These are phyloP conservation scores for Ulota crispa DNA, from an alignment of 225 moss, liverwort and hornwort genomes.

Conservation along the genomic window DNA sequence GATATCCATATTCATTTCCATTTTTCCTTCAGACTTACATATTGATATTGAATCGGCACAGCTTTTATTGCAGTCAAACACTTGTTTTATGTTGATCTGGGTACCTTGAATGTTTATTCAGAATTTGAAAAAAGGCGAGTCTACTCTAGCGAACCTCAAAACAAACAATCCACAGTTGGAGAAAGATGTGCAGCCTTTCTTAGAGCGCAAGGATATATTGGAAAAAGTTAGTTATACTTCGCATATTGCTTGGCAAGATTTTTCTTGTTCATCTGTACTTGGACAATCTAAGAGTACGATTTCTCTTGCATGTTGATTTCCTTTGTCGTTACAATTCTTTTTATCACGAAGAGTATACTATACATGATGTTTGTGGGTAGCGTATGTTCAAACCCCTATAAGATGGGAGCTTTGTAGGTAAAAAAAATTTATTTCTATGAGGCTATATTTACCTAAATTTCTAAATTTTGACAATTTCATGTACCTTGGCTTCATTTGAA, in stretches of 20 bases:
- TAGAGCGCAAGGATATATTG: slow-evolving; percentile 65
- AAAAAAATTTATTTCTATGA: too few species aligned
- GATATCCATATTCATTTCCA: background rate
- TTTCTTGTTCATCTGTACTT: background rate
- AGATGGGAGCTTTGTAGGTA: too few species aligned
- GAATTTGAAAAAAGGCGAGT: slow-evolving; percentile 59
- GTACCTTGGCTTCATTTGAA: too few species aligned
- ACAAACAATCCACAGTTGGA: slow-evolving; percentile 85
- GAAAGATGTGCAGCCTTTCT: slow-evolving; percentile 73
- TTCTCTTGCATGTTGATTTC: background rate
- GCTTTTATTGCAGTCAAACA: background rate
- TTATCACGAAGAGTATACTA: too few species aligned
- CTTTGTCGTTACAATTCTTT: background rate
- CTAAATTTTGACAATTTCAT: too few species aligned
- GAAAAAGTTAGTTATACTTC: slow-evolving; percentile 53
- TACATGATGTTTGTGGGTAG: too few species aligned
- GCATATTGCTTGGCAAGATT: background rate
- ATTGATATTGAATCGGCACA: background rate
- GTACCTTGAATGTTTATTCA: slow-evolving; percentile 22
- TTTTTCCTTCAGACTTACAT: background rate
- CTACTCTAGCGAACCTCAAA: slow-evolving; percentile 59
- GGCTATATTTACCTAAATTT: too few species aligned
- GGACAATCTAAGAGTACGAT: background rate
- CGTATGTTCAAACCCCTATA: too few species aligned
- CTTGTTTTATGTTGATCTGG: slow-evolving; percentile 8